Conservation (phyloP, 1,139 yeast species). For the Geotrichum australiense region DNA sequence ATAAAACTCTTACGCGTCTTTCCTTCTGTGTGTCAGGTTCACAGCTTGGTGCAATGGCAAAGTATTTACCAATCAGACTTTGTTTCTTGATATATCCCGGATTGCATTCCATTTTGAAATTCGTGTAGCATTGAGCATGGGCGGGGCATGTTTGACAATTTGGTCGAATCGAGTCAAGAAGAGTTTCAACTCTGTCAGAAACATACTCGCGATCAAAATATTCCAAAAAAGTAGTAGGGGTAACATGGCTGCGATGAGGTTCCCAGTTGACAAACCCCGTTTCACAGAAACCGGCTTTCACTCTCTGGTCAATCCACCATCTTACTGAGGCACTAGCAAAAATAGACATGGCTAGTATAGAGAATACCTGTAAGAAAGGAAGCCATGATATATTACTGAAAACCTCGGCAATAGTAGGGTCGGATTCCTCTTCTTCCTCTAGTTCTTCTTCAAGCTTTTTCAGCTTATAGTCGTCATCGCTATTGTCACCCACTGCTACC, state of each 20-base stretch:
- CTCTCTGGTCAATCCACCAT: constrained; percentile 32
- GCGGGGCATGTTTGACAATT: constrained; percentile 70
- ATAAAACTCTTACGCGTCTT: constrained; percentile 59
- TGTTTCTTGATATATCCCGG: constrained; percentile 54
- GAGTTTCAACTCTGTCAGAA: constrained; percentile 22
- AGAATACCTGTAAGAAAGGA: constrained; percentile 10
- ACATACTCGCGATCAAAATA: constrained; percentile 18
- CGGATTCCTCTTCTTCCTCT: constrained; percentile 16
- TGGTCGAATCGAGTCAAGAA: constrained; percentile 43
- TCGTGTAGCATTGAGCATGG: constrained; percentile 67
- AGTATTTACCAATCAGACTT: constrained; percentile 50
- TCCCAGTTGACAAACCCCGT: constrained; percentile 24
- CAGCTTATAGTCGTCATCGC: constrained; percentile 2
- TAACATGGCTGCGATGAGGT: constrained; percentile 11
- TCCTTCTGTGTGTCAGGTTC: constrained; percentile 72
- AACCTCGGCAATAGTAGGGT: neutral
- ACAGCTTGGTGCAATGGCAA: constrained; percentile 62
- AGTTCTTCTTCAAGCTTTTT: constrained; percentile 13
- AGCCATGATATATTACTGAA: neutral
- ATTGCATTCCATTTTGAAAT: constrained; percentile 56
- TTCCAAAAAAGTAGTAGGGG: constrained; percentile 11
- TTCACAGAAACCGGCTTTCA: constrained; percentile 35
- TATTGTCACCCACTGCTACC: constrained; percentile 5
- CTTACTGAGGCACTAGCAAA: constrained; percentile 20
- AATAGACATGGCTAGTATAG: constrained; percentile 17